Base-by-base conservation (phyloP, 2,329 filamentous ascomycete genomes). In the Furcasterigmium furcatum region DNA sequence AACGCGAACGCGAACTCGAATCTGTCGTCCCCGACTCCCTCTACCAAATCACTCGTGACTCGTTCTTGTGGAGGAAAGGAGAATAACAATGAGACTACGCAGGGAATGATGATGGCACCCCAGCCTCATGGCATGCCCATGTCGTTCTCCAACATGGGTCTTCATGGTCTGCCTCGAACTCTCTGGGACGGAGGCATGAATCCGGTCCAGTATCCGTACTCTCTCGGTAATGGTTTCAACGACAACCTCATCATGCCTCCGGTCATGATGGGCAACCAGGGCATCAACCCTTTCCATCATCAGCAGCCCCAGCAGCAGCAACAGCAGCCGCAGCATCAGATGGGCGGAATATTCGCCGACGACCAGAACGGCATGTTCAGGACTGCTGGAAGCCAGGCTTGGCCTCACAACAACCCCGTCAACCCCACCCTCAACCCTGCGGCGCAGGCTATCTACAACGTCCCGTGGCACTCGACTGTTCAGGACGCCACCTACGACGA, bases 1-100 rank as follows among this genome's bases (percentile, higher is more conserved):
- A 49, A 49, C 27, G 60, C 67, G 9, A 66, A 70, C 41, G 60
- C 67, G 9, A 66, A 70, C 41, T 62, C 68, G 14, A 71, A 66
- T 46, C 51, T 69, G 25, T 55, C 55, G 21, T 60, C 62, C 18
- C 52, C 63, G 3, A 58, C 51, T 9, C 47, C 54, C n/a, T 46
- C 47, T 19, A 45, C 57, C 20, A 65, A 62, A 47, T 54, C 58
- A 9, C 49, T 54, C 4, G 38, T 57, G 21, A 38, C 50, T 27
- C 50, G 48, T 9, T 50, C 49, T 9, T 59, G 55, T 43, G 45
- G 43, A 36, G 58, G 58, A 38, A 65, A 66, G 41, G 63, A 66
- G 49, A 66, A 65, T 51, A 54, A 52, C 44, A 51, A 47, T 36
- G 47, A 57, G 50, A 8, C 46, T 58, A 41, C 59, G 60, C 48